Base-by-base conservation (phyloP, 2,329 filamentous ascomycete species). In the Bertia moriformis region DNA sequence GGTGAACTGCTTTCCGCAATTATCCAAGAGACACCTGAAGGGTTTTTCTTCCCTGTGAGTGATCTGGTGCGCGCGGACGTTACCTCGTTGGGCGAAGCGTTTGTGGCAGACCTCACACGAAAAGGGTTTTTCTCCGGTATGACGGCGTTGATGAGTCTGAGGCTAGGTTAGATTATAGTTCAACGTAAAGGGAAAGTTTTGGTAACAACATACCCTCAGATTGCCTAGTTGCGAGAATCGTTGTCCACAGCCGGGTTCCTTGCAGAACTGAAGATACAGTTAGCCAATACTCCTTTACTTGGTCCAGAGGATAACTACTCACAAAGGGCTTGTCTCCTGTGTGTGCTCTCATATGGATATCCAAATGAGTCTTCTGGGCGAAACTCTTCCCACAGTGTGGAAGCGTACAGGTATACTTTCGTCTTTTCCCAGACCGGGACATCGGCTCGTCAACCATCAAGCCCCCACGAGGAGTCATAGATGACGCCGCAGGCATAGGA, bases 141-240 rank as follows among this genome's bases (percentile, higher is more conserved):
- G 89, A 37, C 86, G 75, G 44, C 86, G 74, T 55, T 88, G 78
- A 56, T 95, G 89, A 7, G 86, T 93, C 76, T 87, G 27, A 39
- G n/a, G n/a, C n/a, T 22, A 17, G 20, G 18, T 20, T 37, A 48
- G 15, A 37, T 15, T 12, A 12, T 29, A 29, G 24, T 4, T n/a
- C n/a, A n/a, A n/a, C n/a, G n/a, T 17, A 18, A 15, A 19, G 19
- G 41, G n/a, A 22, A 24, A 37, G 40, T 44, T 41, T 37, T 40
- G 51, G 47, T 27, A 14, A 13, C 39, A 19, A 37, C 18, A 49
- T 60, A 86, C 83, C 66, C 88, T 91, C 37, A 95, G 67, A 52
- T 96, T 96, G 10, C 89, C 89, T 4, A 85, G 69, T 56, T 95
- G 89, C 13, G 85, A 91, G 56, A 96, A 96, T 10, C 74, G 70